Percentiles rank a stretch among this genome's conserved stretches.
Conservation (phyloP, 257 asterid genomes). For the Marsdenia floribunda region DNA sequence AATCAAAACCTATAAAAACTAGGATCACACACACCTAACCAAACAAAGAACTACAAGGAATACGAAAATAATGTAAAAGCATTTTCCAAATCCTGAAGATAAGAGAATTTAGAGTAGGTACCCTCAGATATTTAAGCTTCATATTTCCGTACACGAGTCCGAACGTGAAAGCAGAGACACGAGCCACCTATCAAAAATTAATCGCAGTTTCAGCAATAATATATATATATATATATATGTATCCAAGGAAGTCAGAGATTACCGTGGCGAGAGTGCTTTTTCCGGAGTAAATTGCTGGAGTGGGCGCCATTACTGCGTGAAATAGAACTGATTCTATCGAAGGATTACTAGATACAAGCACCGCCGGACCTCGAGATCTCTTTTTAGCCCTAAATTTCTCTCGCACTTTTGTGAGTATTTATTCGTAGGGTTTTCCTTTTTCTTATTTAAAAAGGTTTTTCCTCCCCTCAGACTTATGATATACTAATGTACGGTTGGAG, state of each 20-base stretch:
- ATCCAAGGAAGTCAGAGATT: constrained; percentile 2
- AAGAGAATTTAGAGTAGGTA: constrained; percentile 6
- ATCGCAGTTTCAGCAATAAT: not conserved
- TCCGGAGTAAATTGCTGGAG: constrained; percentile 47
- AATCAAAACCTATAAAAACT: not conserved
- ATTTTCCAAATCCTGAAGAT: not conserved
- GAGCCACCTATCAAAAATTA: constrained; percentile 35
- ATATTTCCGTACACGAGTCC: constrained; percentile 42
- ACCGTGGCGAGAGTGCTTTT: constrained; percentile 49
- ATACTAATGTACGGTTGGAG: not conserved
- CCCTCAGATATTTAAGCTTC: constrained; percentile 46
- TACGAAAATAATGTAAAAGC: not conserved
- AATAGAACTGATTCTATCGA: not conserved
- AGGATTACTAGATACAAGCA: not conserved
- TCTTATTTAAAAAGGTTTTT: not conserved
- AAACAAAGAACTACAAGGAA: not conserved
- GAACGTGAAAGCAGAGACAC: constrained; percentile 35
- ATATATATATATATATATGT: too few relatives aligned
- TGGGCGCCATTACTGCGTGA: constrained; percentile 32
- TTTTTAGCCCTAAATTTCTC: constrained; percentile 15
- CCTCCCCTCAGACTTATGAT: not conserved
- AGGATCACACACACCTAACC: too few relatives aligned
- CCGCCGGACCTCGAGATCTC: constrained; percentile 7
- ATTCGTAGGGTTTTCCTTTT: constrained; percentile 1
- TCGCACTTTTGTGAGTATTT: not conserved